Evolutionary conservation across 345 rosid genomes (phyloP).

Genomic region (Hypericum androsaemum): DNA sequence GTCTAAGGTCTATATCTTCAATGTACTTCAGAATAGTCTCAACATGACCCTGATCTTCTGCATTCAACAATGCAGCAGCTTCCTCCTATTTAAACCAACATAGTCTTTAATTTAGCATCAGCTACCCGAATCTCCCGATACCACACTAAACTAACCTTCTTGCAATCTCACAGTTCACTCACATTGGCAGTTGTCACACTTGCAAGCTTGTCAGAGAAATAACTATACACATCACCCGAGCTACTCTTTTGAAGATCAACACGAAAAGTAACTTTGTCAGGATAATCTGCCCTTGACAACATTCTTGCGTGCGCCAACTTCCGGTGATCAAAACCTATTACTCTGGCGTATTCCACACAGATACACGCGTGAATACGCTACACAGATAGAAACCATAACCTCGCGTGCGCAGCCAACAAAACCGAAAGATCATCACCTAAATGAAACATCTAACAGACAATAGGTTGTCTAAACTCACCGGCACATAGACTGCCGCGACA

Average conservation of each 20-base stretch:
- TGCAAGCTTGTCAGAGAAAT: slow-evolving; percentile 45
- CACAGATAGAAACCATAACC: too few relatives aligned
- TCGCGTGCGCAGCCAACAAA: too few relatives aligned
- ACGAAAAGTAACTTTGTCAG: slow-evolving; percentile 25
- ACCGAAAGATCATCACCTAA: too few relatives aligned
- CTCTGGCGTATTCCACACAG: slow-evolving; percentile 22
- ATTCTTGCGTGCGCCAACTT: slow-evolving; percentile 31
- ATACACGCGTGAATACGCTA: too few relatives aligned
- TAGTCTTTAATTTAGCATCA: background rate
- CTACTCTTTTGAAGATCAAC: slow-evolving; percentile 61
- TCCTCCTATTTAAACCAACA: slow-evolving; percentile 19
- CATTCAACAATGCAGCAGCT: slow-evolving; percentile 28
- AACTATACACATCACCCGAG: slow-evolving; percentile 49
- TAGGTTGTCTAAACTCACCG: slow-evolving; percentile 32
- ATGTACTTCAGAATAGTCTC: slow-evolving; percentile 53
- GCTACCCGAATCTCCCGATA: background rate
- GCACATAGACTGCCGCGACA: slow-evolving; percentile 32
- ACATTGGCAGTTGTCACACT: slow-evolving; percentile 27
- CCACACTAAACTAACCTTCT: background rate
- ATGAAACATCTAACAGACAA: too few relatives aligned
- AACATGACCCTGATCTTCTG: slow-evolving; percentile 31
- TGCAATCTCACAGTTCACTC: slow-evolving; percentile 15
- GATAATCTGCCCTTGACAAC: slow-evolving; percentile 16
- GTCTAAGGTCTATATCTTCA: slow-evolving; percentile 68
- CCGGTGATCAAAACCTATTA: slow-evolving; percentile 76